Conservation (phyloP, 2,329 filamentous ascomycete genomes). For the Cercospora nicotianae region DNA sequence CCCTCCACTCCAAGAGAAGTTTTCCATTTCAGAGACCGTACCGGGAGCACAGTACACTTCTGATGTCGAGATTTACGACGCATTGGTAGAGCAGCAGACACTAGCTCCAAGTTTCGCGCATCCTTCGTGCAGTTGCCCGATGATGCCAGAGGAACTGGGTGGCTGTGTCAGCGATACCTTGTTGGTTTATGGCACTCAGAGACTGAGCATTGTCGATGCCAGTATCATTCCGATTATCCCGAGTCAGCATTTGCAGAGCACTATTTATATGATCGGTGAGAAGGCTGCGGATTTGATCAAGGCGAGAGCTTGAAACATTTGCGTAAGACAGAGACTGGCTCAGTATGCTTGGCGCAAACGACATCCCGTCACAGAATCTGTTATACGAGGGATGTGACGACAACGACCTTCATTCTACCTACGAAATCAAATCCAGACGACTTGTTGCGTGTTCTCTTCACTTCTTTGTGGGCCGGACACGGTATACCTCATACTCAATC, state of each 20-base stretch:
- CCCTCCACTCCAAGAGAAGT: constrained; percentile 14
- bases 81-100: constrained; percentile 17
- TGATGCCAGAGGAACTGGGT: constrained; percentile 41
- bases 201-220: constrained; percentile 34
- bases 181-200: constrained; percentile 29
- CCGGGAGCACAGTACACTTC: constrained; percentile 11
- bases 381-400: too few relatives aligned
- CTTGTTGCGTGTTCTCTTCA: too few relatives aligned
- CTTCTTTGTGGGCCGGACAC: neutral
- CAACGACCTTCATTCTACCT: too few relatives aligned
- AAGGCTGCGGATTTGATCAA: constrained; percentile 33
- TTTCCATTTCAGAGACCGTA: constrained; percentile 8
- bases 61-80: constrained; percentile 17
- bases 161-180: constrained; percentile 33
- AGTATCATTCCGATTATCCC: constrained; percentile 34
- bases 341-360: too few relatives aligned
- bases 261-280: constrained; percentile 36
- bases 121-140: constrained; percentile 32
- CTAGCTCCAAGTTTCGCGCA: constrained; percentile 21
- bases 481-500: constrained; percentile 14
- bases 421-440: too few relatives aligned
- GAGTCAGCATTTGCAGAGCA: constrained; percentile 33
- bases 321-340: neutral
- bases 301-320: neutral
- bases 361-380: too few relatives aligned